Conservation (phyloP, 768 basidiomycete species). For the Rhizopogon vesiculosus region DNA sequence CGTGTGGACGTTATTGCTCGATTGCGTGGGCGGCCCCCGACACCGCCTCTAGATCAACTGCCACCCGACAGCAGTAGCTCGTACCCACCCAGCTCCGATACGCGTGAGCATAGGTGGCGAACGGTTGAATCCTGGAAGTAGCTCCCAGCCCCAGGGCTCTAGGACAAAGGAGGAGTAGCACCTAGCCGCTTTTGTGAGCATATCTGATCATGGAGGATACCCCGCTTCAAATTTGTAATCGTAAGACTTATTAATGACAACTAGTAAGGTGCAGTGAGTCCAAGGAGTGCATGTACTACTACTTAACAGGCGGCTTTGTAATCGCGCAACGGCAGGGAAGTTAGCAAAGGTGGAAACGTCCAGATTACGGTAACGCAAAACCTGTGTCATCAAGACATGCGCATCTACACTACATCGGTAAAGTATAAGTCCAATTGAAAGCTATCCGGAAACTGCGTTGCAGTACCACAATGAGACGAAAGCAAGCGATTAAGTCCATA, state of each 20-base stretch:
- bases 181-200: background rate
- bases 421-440: background rate
- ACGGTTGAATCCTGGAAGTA: constrained; percentile 33
- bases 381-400: constrained; percentile 4
- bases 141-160: background rate
- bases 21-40: constrained; percentile 45
- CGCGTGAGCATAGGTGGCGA: constrained; percentile 32
- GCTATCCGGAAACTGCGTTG: background rate
- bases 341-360: background rate
- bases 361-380: background rate
- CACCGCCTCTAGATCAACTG: constrained; percentile 34
- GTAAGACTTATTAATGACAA: background rate
- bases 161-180: background rate
- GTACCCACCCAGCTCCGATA: constrained; percentile 10
- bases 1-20: constrained; percentile 50
- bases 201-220: background rate
- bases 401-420: background rate
- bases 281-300: background rate
- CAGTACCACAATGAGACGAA: background rate
- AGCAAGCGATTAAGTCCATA: background rate
- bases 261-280: background rate
- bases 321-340: background rate
- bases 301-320: background rate
- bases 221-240: background rate
- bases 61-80: background rate